phyloP scores from a whole-genome alignment of 371 early-diverging fungal species.

The Haplosporangium sp. region DNA sequence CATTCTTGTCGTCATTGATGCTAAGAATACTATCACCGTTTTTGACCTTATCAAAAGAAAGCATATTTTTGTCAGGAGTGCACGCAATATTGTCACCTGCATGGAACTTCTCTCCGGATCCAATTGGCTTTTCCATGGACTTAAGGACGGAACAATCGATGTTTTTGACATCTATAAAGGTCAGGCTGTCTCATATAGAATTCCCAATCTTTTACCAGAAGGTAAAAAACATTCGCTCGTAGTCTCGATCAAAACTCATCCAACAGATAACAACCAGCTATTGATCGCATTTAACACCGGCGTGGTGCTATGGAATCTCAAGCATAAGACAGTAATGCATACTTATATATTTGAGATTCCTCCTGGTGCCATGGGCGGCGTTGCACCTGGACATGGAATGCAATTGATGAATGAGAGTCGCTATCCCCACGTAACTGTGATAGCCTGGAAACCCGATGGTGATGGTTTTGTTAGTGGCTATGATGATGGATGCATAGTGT shows the following conservation, averaged over 20 bases:
- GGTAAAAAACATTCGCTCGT: constrained; percentile 49
- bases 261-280: constrained; percentile 62
- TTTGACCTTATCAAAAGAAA: constrained; percentile 63
- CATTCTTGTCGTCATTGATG: constrained; percentile 61
- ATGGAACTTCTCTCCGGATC: constrained; percentile 63
- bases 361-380: constrained; percentile 45
- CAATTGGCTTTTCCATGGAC: constrained; percentile 70
- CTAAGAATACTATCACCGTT: constrained; percentile 62
- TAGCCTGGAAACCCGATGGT: constrained; percentile 67
- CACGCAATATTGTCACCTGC: constrained; percentile 65
- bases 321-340: constrained; percentile 57
- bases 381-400: constrained; percentile 23
- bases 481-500: constrained; percentile 65
- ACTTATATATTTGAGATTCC: constrained; percentile 52
- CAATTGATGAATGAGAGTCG: constrained; percentile 28
- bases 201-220: constrained; percentile 60
- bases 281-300: constrained; percentile 65
- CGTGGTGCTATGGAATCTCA: constrained; percentile 64
- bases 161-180: constrained; percentile 67
- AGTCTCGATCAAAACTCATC: constrained; percentile 65
- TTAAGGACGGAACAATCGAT: constrained; percentile 66
- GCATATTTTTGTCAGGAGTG: constrained; percentile 55
- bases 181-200: constrained; percentile 58
- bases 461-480: constrained; percentile 66
- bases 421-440: constrained; percentile 43